Percentiles rank a stretch among this genome's conserved stretches.
phyloP scores from a whole-genome alignment of 768 basidiomycete genomes.

The Termitomyces sp. region DNA sequence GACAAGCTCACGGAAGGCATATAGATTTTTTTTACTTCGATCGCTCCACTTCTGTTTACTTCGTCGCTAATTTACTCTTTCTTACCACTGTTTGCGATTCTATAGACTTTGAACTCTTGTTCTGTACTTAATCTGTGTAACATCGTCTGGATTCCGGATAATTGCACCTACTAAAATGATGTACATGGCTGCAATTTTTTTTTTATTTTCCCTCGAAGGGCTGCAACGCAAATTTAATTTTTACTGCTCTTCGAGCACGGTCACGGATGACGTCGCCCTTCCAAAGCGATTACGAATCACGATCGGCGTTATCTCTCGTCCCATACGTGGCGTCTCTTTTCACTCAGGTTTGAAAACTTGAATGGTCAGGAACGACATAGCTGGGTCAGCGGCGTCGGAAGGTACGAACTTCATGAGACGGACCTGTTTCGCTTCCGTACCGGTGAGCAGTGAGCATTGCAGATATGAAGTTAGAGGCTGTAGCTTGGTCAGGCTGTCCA shows the following conservation, averaged over 20 bases:
- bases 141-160: not conserved
- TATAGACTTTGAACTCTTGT: not conserved
- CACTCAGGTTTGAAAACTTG: not conserved
- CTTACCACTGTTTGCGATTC: not conserved
- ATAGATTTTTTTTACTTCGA: not conserved
- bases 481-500: not conserved
- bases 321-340: not conserved
- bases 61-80: not conserved
- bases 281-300: not conserved
- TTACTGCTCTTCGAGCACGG: too few relatives aligned
- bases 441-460: not conserved
- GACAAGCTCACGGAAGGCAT: not conserved
- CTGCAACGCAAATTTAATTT: not conserved
- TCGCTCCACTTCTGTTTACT: not conserved
- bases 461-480: not conserved
- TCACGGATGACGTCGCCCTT: not conserved
- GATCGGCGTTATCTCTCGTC: not conserved
- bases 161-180: not conserved
- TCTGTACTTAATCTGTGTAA: not conserved
- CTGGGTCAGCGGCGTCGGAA: not conserved
- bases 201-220: not conserved
- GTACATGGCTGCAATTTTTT: not conserved
- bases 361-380: not conserved
- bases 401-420: not conserved
- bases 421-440: not conserved